Percentiles rank a stretch among this genome's conserved stretches.
Conservation (phyloP, 371 early-diverging fungal species). For the Mortierella sp. region DNA sequence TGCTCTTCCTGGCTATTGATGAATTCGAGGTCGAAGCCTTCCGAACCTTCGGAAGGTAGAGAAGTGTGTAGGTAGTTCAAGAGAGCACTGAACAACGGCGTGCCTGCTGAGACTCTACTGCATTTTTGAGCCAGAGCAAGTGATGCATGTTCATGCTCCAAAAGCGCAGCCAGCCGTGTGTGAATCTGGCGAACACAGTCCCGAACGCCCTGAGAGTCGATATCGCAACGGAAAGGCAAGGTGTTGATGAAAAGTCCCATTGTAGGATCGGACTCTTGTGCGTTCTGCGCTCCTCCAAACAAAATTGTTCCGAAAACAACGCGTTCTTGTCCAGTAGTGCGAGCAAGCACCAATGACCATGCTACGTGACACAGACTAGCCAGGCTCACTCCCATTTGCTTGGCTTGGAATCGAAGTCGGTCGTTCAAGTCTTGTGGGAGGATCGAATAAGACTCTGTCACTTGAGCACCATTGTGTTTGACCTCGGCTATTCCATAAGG, state of each 20-base stretch:
- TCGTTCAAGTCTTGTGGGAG: conserved; percentile 23
- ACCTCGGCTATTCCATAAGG: conserved; percentile 18
- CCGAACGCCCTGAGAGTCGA: background rate
- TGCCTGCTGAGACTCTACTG: conserved; percentile 21
- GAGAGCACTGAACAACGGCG: conserved; percentile 20
- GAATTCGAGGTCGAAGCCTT: background rate
- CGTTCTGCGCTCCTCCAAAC: conserved; percentile 6
- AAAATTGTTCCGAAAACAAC: conserved; percentile 30
- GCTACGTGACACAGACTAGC: conserved; percentile 16
- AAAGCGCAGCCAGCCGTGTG: conserved; percentile 1
- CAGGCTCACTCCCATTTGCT: conserved; percentile 17
- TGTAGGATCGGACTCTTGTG: background rate
- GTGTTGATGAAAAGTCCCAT: conserved; percentile 22
- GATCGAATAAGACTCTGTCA: conserved; percentile 3
- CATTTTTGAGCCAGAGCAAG: conserved; percentile 33
- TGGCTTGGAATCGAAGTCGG: conserved; percentile 10
- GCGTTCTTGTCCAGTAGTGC: conserved; percentile 15
- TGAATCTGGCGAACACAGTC: conserved; percentile 7
- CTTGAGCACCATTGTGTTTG: background rate
- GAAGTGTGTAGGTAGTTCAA: conserved; percentile 35
- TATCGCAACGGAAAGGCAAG: conserved; percentile 21
- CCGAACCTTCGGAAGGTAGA: background rate
- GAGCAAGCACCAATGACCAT: conserved; percentile 14
- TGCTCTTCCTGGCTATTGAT: too few species aligned
- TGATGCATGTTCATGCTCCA: conserved; percentile 19